A percentile compares a stretch with the other conserved stretches of the same genome.
Conservation (phyloP, 2,329 filamentous ascomycete species). For the Dryadomyces quercivorus region DNA sequence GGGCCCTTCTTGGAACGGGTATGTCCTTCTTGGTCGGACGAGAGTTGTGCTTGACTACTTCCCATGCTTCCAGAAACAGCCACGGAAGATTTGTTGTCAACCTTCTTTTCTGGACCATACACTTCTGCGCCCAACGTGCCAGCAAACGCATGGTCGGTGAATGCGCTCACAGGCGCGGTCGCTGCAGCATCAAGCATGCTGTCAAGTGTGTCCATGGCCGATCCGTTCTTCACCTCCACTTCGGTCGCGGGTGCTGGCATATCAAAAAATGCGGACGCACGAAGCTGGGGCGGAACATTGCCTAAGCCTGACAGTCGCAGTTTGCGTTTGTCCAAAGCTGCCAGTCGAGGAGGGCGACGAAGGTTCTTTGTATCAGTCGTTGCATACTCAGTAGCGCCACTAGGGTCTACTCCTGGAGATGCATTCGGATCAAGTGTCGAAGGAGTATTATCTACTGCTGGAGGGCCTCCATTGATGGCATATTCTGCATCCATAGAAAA, state of each 20-base stretch:
- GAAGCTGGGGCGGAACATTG: constrained; percentile 65
- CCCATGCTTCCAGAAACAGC: neutral
- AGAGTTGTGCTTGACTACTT: neutral
- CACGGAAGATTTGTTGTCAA: constrained; percentile 18
- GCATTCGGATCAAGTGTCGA: neutral
- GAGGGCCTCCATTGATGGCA: too few relatives aligned
- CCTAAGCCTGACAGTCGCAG: constrained; percentile 25
- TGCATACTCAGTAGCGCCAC: neutral
- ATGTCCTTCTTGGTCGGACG: neutral
- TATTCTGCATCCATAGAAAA: constrained; percentile 1
- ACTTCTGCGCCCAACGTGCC: constrained; percentile 65
- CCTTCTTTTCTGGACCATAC: constrained; percentile 51
- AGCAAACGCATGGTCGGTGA: constrained; percentile 78
- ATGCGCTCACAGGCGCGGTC: constrained; percentile 76
- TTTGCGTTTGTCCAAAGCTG: constrained; percentile 24
- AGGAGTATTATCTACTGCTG: neutral
- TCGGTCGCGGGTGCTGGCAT: constrained; percentile 37
- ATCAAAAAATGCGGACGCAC: constrained; percentile 89
- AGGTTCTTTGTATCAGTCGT: constrained; percentile 9
- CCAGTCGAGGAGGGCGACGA: constrained; percentile 17
- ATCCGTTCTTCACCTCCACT: constrained; percentile 58
- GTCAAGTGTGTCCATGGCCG: constrained; percentile 79
- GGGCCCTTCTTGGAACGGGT: neutral
- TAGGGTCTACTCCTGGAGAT: too few relatives aligned
- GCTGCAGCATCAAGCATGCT: constrained; percentile 86